Base-by-base conservation (phyloP, 805 yeast genomes). In the Kregervanrija delftensis region DNA sequence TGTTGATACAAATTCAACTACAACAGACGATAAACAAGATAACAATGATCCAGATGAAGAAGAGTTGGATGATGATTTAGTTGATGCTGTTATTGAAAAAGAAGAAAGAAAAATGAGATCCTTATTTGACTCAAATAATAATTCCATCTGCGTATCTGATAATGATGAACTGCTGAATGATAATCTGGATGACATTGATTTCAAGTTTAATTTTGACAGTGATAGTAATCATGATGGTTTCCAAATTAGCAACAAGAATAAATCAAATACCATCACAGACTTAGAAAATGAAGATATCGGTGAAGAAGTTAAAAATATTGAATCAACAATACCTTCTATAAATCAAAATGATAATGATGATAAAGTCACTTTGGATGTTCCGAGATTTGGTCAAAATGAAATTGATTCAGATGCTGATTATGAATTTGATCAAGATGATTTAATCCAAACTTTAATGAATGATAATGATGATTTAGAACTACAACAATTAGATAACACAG, bases 351-450 rank as follows among this genome's bases (percentile, higher is more conserved):
- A 34, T 2, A 15, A 40, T 5, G 56, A 51, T 22, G 63, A 52
- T 40, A 54, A 55, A 36, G 49, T 55, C 58, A 65, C 45, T 35
- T 59, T 74, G 45, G 74, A 66, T 46, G 81, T 76, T 3, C 83
- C 81, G 12, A 73, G 70, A 49, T 63, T 77, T 47, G 69, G 70
- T 39, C 80, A 74, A 22, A 56, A 59, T 28, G 69, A 65, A 14
- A 47, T 64, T 10, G 60, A 66, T 44, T 76, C 83, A 0, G 88
- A 80, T 45, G 87, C 78, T 10, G 90, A 81, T 54, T 80, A 81
- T 53, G 81, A 76, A 51, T 71, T 76, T 47, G 81, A 66, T 49
- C 69, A 72, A 39, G 74, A 74, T 45, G 75, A 71, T 46, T 61
- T 69, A 39, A 64, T 72, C 33, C 63, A 59, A 42, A 62, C 70